Evolutionary conservation across 345 rosid species (phyloP).

Genomic region (Carallia pectinifolia): DNA sequence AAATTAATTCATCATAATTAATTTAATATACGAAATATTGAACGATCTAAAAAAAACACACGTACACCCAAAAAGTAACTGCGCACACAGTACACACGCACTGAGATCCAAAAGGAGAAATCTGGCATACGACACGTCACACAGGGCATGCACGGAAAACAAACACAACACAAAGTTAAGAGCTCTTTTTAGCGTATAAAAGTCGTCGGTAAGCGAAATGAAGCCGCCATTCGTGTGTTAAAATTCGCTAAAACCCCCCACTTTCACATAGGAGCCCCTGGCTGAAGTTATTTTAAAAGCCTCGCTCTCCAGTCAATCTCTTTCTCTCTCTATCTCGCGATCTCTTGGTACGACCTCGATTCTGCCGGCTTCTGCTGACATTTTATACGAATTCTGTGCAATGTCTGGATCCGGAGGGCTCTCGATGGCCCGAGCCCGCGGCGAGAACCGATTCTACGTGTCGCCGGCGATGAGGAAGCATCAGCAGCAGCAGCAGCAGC

Average conservation of each 20-base stretch:
- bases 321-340: background rate
- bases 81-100: background rate
- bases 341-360: background rate
- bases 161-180: background rate
- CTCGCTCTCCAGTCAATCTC: background rate
- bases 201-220: no score
- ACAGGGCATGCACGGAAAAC: background rate
- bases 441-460: constrained; percentile 45
- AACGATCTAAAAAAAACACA: background rate
- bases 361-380: background rate
- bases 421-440: constrained; percentile 29
- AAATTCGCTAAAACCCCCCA: background rate
- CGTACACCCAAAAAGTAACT: background rate
- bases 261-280: background rate
- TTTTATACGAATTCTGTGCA: constrained; percentile 1
- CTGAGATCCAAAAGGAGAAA: background rate
- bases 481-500: constrained; percentile 40
- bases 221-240: background rate
- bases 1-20: no score
- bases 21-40: no score
- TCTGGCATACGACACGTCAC: background rate
- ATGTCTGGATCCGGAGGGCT: constrained; percentile 42
- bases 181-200: no score
- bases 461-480: constrained; percentile 42
- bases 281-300: background rate